Conservation (phyloP, 768 basidiomycete genomes). For the Mycena crocata region DNA sequence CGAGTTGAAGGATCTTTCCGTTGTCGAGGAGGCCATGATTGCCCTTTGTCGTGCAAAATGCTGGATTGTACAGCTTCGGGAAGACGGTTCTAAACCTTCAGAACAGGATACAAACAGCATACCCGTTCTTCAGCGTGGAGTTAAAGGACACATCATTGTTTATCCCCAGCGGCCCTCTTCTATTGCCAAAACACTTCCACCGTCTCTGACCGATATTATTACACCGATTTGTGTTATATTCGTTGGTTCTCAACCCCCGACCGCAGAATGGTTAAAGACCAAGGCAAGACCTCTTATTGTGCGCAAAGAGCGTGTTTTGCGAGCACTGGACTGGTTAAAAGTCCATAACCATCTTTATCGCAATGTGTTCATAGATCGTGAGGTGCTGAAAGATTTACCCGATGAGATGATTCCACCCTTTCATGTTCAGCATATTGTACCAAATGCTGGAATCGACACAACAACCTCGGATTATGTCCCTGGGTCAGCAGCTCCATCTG, state of each 20-base stretch:
- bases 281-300: constrained; percentile 37
- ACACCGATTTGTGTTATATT: constrained; percentile 41
- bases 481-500: background rate
- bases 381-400: background rate
- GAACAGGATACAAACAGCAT: too few species aligned
- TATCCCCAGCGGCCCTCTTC: constrained; percentile 37
- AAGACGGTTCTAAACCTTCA: background rate
- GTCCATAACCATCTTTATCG: background rate
- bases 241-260: constrained; percentile 33
- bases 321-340: background rate
- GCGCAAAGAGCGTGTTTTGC: background rate
- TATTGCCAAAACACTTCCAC: constrained; percentile 32
- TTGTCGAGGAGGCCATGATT: constrained; percentile 41
- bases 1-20: constrained; percentile 19
- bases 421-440: background rate
- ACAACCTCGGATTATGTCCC: background rate
- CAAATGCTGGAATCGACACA: background rate
- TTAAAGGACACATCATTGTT: constrained; percentile 40
- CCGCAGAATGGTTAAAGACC: constrained; percentile 32
- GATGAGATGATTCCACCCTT: background rate
- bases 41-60: constrained; percentile 36
- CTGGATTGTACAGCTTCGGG: constrained; percentile 21
- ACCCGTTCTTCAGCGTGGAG: constrained; percentile 28
- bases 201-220: constrained; percentile 33
- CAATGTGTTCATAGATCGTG: background rate